Conservation (phyloP, 208 protist genomes). For the Trypanosoma caninum region DNA sequence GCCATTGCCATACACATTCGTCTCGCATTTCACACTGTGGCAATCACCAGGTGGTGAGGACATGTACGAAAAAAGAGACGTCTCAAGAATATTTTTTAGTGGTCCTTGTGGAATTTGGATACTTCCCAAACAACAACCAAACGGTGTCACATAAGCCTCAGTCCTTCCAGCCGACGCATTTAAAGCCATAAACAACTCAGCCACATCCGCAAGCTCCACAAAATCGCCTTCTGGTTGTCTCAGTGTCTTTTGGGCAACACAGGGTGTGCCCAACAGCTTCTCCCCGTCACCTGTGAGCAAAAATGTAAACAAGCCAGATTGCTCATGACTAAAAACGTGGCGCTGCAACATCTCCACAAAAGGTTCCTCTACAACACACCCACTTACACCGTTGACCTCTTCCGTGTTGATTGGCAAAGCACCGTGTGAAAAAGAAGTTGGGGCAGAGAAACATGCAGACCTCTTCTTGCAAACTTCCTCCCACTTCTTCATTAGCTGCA, state of each 20-base stretch:
- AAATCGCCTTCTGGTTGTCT: not conserved
- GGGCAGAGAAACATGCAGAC: not conserved
- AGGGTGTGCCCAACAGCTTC: conserved; percentile 6
- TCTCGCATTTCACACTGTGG: not conserved
- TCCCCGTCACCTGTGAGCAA: conserved; percentile 8
- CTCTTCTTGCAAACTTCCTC: not conserved
- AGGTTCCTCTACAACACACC: not conserved
- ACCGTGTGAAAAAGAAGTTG: too few relatives aligned
- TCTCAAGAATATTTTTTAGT: conserved; percentile 5
- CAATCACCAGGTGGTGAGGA: not conserved
- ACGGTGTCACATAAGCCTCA: not conserved
- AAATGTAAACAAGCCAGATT: not conserved
- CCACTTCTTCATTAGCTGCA: not conserved
- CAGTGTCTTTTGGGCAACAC: not conserved
- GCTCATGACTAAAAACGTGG: not conserved
- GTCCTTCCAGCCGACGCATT: not conserved
- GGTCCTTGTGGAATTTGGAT: conserved; percentile 4
- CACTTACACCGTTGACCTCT: too few relatives aligned
- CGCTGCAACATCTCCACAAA: conserved; percentile 8
- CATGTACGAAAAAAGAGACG: conserved; percentile 3
- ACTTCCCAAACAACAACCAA: not conserved
- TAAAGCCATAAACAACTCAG: conserved; percentile 1
- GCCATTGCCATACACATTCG: not conserved
- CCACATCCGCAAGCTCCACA: conserved; percentile 25
- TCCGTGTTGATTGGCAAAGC: too few relatives aligned